These are phyloP conservation scores for Xylariaceae sp. DNA, from an alignment of 2,329 filamentous ascomycete species.

Conservation along the genomic window DNA sequence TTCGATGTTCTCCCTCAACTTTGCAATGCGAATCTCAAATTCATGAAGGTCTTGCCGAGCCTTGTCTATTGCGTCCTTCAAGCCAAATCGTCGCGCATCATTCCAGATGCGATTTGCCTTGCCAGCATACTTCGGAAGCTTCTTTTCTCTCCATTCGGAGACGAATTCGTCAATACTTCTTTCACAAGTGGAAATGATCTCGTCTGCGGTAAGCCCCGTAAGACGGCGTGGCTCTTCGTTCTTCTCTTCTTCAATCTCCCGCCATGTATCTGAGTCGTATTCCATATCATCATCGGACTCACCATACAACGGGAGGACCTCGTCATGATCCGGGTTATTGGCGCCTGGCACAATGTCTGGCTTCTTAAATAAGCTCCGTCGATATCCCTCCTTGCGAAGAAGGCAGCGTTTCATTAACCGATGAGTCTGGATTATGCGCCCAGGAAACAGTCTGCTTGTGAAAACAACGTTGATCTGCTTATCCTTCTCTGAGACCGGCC, in stretches of 20 bases:
- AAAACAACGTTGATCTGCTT: constrained; percentile 24
- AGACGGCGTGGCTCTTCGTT: constrained; percentile 34
- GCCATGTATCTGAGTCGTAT: constrained; percentile 64
- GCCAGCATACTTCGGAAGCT: constrained; percentile 59
- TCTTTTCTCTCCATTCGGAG: constrained; percentile 62
- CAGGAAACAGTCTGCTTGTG: constrained; percentile 17
- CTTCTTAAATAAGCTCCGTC: constrained; percentile 23
- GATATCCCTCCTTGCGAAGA: constrained; percentile 12
- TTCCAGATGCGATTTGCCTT: constrained; percentile 69
- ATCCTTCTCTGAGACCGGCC: constrained; percentile 4
- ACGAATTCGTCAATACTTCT: constrained; percentile 57
- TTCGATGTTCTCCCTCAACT: constrained; percentile 59
- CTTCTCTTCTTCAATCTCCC: constrained; percentile 65
- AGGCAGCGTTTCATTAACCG: constrained; percentile 34
- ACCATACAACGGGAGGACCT: constrained; percentile 57
- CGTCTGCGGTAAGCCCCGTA: constrained; percentile 47
- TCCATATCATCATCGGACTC: constrained; percentile 59
- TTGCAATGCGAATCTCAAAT: constrained; percentile 60
- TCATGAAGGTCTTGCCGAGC: constrained; percentile 50
- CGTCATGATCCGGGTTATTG: constrained; percentile 43
- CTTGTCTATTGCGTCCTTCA: constrained; percentile 49
- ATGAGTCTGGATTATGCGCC: constrained; percentile 35
- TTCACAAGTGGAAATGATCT: constrained; percentile 60
- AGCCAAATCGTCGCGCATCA: constrained; percentile 52
- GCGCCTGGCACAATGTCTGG: constrained; percentile 37